phyloP scores from a whole-genome alignment of 2,329 filamentous ascomycete genomes.

The Phyllosticta citrichinensis region DNA sequence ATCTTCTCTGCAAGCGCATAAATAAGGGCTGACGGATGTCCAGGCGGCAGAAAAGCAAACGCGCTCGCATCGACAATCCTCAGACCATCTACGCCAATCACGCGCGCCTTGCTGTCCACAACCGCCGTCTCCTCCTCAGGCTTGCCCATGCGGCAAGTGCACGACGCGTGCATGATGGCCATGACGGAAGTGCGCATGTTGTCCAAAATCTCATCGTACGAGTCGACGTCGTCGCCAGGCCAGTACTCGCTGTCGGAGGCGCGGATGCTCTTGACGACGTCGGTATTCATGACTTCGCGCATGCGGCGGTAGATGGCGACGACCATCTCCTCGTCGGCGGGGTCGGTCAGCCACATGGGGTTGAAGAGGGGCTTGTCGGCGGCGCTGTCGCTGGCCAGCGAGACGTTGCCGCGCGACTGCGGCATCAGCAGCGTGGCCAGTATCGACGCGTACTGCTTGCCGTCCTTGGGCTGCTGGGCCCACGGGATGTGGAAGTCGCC shows the following conservation, averaged over 20 bases:
- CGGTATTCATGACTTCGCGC: conserved; percentile 18
- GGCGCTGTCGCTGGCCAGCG: conserved; percentile 19
- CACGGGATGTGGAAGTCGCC: conserved; percentile 15
- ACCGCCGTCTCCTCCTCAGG: conserved; percentile 24
- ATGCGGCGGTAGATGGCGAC: conserved; percentile 23
- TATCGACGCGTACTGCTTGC: conserved; percentile 25
- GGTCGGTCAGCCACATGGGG: conserved; percentile 25
- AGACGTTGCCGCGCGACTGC: conserved; percentile 26
- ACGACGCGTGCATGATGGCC: conserved; percentile 29
- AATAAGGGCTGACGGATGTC: conserved; percentile 10
- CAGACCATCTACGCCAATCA: conserved; percentile 28
- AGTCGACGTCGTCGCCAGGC: conserved; percentile 17
- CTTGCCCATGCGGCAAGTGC: conserved; percentile 29
- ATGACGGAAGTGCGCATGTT: conserved; percentile 13
- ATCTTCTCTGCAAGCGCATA: conserved; percentile 13
- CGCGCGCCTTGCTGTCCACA: conserved; percentile 27
- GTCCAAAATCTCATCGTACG: conserved; percentile 19
- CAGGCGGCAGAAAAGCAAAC: conserved; percentile 26
- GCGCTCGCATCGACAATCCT: conserved; percentile 29
- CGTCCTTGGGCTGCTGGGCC: conserved; percentile 16
- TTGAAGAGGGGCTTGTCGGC: conserved; percentile 22
- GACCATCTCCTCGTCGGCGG: conserved; percentile 22
- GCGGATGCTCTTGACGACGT: conserved; percentile 18
- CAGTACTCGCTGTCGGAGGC: conserved; percentile 18
- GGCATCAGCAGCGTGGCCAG: conserved; percentile 22